phyloP scores from a whole-genome alignment of 2,329 filamentous ascomycete genomes.

The Botryotinia globosa region DNA sequence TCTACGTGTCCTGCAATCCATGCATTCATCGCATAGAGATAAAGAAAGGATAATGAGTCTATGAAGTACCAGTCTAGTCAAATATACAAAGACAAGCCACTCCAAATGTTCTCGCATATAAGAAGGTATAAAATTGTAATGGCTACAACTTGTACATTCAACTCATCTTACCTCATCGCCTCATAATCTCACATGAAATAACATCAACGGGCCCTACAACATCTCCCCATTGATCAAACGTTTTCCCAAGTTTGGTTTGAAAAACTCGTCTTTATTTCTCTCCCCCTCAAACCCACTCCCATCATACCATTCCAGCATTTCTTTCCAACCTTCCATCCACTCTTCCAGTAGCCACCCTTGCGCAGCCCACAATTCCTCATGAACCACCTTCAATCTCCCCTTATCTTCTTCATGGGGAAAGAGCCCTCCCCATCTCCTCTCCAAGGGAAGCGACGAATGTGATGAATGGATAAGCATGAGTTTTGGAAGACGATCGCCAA shows the following conservation, averaged over 20 bases:
- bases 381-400: conserved; percentile 15
- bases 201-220: background rate
- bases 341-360: conserved; percentile 12
- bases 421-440: conserved; percentile 15
- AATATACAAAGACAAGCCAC: background rate
- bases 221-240: background rate
- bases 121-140: background rate
- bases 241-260: background rate
- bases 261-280: conserved; percentile 14
- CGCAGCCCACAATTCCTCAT: conserved; percentile 19
- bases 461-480: conserved; percentile 22
- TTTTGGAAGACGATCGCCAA: conserved; percentile 19
- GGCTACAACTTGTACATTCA: background rate
- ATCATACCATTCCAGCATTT: conserved; percentile 17
- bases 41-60: background rate
- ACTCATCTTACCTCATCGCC: no score
- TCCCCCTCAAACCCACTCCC: background rate
- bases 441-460: conserved; percentile 23
- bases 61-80: no score
- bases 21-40: background rate
- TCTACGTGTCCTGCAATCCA: background rate
- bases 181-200: background rate
- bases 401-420: conserved; percentile 16
- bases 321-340: conserved; percentile 6
- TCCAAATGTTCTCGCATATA: background rate